phyloP scores from a whole-genome alignment of 495 filamentous ascomycete species.

The Xylaria intraflava region DNA sequence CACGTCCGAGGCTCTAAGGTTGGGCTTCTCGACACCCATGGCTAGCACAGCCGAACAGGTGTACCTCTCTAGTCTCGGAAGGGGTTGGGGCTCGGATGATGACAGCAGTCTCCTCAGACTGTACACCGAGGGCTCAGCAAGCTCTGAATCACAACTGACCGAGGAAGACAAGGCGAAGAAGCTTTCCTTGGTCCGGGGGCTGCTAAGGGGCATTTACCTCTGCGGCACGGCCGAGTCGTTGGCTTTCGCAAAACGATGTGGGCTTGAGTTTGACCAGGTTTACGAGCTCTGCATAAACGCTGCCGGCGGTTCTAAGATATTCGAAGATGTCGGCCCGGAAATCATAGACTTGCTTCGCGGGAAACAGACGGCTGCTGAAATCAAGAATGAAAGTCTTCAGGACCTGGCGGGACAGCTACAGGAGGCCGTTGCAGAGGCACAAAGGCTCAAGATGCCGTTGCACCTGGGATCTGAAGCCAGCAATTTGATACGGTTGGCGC shows the following conservation, averaged over 20 bases:
- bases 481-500: conserved; percentile 28
- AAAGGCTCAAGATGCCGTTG: conserved; percentile 35
- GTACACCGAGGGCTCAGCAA: conserved; percentile 39
- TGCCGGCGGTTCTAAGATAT: conserved; percentile 58
- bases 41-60: conserved; percentile 63
- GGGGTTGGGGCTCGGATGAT: conserved; percentile 59
- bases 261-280: conserved; percentile 59
- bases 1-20: conserved; percentile 56
- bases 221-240: conserved; percentile 60
- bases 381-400: conserved; percentile 21
- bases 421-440: conserved; percentile 47
- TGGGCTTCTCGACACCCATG: conserved; percentile 62
- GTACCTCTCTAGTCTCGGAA: conserved; percentile 53
- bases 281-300: conserved; percentile 62
- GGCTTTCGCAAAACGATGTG: conserved; percentile 54
- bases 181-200: conserved; percentile 49
- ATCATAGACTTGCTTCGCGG: conserved; percentile 42
- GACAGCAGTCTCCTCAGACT: conserved; percentile 64
- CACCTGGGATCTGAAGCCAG: conserved; percentile 35
- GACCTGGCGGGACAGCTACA: conserved; percentile 43
- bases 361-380: conserved; percentile 15
- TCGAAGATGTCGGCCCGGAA: conserved; percentile 50
- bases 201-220: conserved; percentile 60
- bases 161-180: conserved; percentile 29
- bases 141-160: not conserved